phyloP scores from a whole-genome alignment of 2,329 filamentous ascomycete species.

The Penicillium frequentans region DNA sequence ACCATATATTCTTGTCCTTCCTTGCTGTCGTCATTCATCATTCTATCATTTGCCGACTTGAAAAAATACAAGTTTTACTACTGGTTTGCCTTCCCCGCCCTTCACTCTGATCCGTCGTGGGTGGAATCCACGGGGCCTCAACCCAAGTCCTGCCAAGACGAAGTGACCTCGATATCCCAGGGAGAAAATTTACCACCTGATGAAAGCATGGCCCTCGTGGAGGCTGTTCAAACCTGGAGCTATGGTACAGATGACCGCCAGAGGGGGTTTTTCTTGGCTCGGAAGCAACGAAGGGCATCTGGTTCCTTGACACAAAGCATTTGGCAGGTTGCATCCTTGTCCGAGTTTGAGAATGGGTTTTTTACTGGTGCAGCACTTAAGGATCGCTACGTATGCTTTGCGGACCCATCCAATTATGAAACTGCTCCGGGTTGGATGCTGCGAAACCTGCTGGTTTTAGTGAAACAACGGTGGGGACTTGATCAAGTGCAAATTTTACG shows the following conservation, averaged over 20 bases:
- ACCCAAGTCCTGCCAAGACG: slow-evolving; percentile 19
- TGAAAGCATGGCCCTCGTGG: slow-evolving; percentile 78
- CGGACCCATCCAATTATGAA: slow-evolving; percentile 87
- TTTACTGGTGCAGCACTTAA: slow-evolving; percentile 71
- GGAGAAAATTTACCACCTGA: slow-evolving; percentile 55
- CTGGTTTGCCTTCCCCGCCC: slow-evolving; percentile 93
- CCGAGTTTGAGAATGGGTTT: slow-evolving; percentile 81
- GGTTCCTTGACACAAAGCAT: slow-evolving; percentile 2
- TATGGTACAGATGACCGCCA: slow-evolving; percentile 79
- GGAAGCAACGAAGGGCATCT: slow-evolving; percentile 38
- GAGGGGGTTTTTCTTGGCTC: slow-evolving; percentile 94
- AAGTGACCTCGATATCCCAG: slow-evolving; percentile 7
- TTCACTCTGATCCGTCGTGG: slow-evolving; percentile 88
- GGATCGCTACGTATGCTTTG: slow-evolving; percentile 82
- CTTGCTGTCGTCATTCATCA: slow-evolving; percentile 81
- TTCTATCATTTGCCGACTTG: slow-evolving; percentile 90
- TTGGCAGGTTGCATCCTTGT: slow-evolving; percentile 77
- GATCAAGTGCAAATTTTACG: slow-evolving; percentile 79
- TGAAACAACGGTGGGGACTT: slow-evolving; percentile 78
- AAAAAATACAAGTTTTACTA: slow-evolving; percentile 99
- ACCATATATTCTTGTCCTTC: slow-evolving; percentile 95
- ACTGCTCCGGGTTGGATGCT: slow-evolving; percentile 90
- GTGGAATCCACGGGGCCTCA: slow-evolving; percentile 30
- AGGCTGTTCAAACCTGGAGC: slow-evolving; percentile 82
- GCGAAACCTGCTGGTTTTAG: slow-evolving; percentile 80